Base-by-base conservation (phyloP, 2,329 filamentous ascomycete species). In the Alternaria gansuensis region DNA sequence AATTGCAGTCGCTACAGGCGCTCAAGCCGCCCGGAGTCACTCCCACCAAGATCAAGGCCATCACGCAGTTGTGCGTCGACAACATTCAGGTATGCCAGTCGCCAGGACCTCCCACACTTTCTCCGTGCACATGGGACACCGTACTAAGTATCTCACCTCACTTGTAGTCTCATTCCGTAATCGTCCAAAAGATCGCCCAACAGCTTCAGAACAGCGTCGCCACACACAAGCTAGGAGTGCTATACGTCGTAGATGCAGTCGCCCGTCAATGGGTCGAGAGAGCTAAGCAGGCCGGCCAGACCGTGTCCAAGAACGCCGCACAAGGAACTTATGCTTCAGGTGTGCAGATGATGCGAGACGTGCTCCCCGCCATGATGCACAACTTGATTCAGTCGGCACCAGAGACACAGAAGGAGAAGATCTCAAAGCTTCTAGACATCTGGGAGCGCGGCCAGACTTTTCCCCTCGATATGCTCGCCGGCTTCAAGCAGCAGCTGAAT, bases 231-330 rank as follows among this genome's bases (percentile, higher is more conserved):
- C 87, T 99, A 80, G 95, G 95, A 82, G 93, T 97, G 76, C 89
- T 99, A 82, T 99, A 99, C 89, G 93, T 98, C 82, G 92, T 99
- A 93, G 95, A 99, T 86, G 97, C 94, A 84, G 93, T 99, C 87
- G 94, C 93, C 79, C 92, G 95, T 81, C 94, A 96, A 83, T 99
- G 95, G 94, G 88, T 97, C 83, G 94, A 98, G 79, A 91, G 93
- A 81, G 94, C 95, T 75, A 95, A 93, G 81, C 87, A 89, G 75
- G 86, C 90, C 69, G 91, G 91, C 73, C 93, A 98, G 67, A 76
- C 79, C 77, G 81, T 90, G 75, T 87, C 93, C 79, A 91, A 90
- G 81, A 88, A 86, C 79, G 92, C 93, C 67, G 87, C 89, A 67
- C 92, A 96, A 81, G 95, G 95, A 77, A 97, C 93, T 54, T 97